Conservation (phyloP, 2,329 filamentous ascomycete species). For the Talaromyces sp. region DNA sequence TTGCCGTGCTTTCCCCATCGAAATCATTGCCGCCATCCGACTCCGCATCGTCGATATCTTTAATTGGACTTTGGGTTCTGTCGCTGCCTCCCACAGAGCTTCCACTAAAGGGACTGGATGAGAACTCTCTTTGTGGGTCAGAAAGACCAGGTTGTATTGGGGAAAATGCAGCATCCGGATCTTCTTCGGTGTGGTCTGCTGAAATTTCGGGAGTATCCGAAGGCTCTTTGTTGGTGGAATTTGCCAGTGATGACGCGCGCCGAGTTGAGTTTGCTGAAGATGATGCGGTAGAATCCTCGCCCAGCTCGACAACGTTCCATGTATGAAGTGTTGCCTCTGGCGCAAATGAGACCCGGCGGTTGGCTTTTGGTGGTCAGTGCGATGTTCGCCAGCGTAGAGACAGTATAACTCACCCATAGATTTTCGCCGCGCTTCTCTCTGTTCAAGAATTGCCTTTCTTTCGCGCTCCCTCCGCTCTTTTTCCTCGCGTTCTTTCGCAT, state of each 20-base stretch:
- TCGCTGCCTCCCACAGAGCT: slow-evolving; percentile 45
- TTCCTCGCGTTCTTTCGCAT: slow-evolving; percentile 63
- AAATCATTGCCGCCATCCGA: slow-evolving; percentile 45
- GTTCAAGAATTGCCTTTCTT: slow-evolving; percentile 58
- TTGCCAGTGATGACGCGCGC: slow-evolving; percentile 59
- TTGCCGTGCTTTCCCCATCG: slow-evolving; percentile 67
- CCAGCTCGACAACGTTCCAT: slow-evolving; percentile 88
- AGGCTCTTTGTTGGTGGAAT: slow-evolving; percentile 22
- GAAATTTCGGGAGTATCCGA: slow-evolving; percentile 41
- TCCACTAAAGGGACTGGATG: slow-evolving; percentile 72
- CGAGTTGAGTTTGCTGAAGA: slow-evolving; percentile 69
- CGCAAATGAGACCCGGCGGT: slow-evolving; percentile 91
- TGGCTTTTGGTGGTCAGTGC: slow-evolving; percentile 46
- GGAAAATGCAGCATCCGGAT: slow-evolving; percentile 53
- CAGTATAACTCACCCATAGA: slow-evolving; percentile 58
- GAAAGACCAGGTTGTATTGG: slow-evolving; percentile 62
- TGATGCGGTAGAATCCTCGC: slow-evolving; percentile 77
- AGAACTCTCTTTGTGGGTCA: slow-evolving; percentile 62
- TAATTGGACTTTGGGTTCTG: slow-evolving; percentile 28
- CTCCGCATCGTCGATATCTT: slow-evolving; percentile 40
- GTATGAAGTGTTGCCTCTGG: slow-evolving; percentile 96
- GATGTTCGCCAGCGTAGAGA: not conserved
- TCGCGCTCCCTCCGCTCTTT: slow-evolving; percentile 55
- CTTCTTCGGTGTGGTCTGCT: slow-evolving; percentile 50
- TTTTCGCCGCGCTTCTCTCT: slow-evolving; percentile 83